These are phyloP conservation scores for Xylaria castorea DNA, from an alignment of 495 filamentous ascomycete species.

Conservation along the genomic window DNA sequence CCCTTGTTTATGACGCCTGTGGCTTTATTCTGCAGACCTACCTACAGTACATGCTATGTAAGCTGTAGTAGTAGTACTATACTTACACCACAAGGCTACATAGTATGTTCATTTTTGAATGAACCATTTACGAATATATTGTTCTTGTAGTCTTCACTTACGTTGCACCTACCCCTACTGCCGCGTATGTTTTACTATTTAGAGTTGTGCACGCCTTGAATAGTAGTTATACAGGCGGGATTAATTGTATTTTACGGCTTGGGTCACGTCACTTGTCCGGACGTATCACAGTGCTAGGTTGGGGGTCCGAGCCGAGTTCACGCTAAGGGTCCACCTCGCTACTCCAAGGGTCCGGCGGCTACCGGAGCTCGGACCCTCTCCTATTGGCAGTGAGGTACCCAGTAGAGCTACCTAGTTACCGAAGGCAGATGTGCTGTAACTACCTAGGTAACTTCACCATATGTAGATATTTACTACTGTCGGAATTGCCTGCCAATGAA, in stretches of 20 bases:
- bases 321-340: neutral
- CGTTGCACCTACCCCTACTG: neutral
- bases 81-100: too few species aligned
- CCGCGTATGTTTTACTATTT: neutral
- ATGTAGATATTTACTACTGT: neutral
- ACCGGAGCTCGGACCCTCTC: slow-evolving; percentile 7
- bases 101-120: too few species aligned
- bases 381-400: slow-evolving; percentile 6
- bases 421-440: neutral
- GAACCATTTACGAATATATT: neutral
- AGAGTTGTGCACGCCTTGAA: neutral
- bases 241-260: neutral
- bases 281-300: neutral
- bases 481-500: neutral
- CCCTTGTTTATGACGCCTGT: neutral
- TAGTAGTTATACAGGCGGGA: neutral
- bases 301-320: neutral
- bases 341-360: slow-evolving; percentile 18
- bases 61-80: too few species aligned
- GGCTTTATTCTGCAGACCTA: neutral
- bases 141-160: neutral
- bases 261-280: neutral
- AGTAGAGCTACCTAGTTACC: neutral
- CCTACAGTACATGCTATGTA: too few species aligned
- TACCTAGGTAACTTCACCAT: too few species aligned